Conservation (phyloP, 305 asterid genomes). For the Fraxinus xanthoxyloides region DNA sequence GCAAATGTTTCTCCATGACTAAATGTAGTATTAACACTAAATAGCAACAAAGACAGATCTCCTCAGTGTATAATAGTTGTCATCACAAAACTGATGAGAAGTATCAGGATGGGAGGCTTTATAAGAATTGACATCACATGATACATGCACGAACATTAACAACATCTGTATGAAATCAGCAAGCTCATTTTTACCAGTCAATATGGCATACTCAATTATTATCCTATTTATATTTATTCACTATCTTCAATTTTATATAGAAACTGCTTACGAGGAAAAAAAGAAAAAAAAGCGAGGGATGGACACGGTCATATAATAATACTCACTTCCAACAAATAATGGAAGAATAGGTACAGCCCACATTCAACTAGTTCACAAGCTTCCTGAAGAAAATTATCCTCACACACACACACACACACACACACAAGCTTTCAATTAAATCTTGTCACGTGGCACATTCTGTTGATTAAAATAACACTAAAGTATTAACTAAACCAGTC, state of each 20-base stretch:
- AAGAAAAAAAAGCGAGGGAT: neutral
- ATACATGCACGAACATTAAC: neutral
- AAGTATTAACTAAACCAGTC: neutral
- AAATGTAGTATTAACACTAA: neutral
- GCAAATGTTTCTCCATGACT: neutral
- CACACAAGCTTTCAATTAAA: neutral
- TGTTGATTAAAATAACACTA: neutral
- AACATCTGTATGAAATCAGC: neutral
- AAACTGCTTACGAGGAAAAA: neutral
- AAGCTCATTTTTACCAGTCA: neutral
- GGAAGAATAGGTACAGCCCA: neutral
- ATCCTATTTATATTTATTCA: neutral
- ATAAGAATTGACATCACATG: neutral
- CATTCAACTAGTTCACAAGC: slow-evolving; percentile 13
- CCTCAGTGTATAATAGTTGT: neutral
- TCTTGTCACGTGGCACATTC: neutral
- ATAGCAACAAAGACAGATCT: neutral
- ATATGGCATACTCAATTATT: neutral
- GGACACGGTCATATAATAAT: neutral
- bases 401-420: neutral
- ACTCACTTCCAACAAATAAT: neutral
- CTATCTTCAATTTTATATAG: neutral
- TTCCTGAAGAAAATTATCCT: neutral
- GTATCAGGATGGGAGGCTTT: neutral
- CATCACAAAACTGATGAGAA: neutral